Percentiles rank a stretch among this genome's conserved stretches.
phyloP scores from a whole-genome alignment of 2,329 filamentous ascomycete species.

The Blumeriella jaapii region DNA sequence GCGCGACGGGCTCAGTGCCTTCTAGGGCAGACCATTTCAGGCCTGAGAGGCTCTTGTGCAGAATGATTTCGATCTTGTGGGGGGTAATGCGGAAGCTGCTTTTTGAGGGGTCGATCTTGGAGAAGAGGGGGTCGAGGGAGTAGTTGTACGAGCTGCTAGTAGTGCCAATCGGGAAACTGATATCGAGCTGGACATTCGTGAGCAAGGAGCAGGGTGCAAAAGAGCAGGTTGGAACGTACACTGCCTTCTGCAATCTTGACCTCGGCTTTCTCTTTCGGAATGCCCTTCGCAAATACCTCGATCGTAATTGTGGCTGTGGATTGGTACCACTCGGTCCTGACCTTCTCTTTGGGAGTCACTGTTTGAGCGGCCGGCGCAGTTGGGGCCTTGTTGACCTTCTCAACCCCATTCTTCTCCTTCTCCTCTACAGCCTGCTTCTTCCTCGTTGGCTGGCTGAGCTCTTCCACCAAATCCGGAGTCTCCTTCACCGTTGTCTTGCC shows the following conservation, averaged over 20 bases:
- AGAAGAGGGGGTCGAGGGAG: slow-evolving; percentile 55
- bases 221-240: slow-evolving; percentile 12
- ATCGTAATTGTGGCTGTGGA: slow-evolving; percentile 47
- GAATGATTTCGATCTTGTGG: slow-evolving; percentile 68
- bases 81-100: slow-evolving; percentile 56
- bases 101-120: slow-evolving; percentile 45
- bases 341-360: slow-evolving; percentile 40
- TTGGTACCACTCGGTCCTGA: slow-evolving; percentile 61
- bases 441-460: slow-evolving; percentile 20
- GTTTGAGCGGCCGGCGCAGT: slow-evolving; percentile 10
- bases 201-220: neutral
- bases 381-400: slow-evolving; percentile 5
- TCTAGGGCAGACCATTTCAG: slow-evolving; percentile 23
- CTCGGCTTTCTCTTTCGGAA: slow-evolving; percentile 42
- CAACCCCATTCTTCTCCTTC: slow-evolving; percentile 2
- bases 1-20: slow-evolving; percentile 16
- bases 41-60: slow-evolving; percentile 55
- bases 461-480: slow-evolving; percentile 35
- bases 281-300: slow-evolving; percentile 53
- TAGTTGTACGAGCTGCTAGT: slow-evolving; percentile 43
- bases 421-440: slow-evolving; percentile 6
- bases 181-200: slow-evolving; percentile 32
- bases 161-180: slow-evolving; percentile 45
- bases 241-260: slow-evolving; percentile 31
- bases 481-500: slow-evolving; percentile 37